Evolutionary conservation across 192 early-diverging fungal genomes (phyloP).

Genomic region (Phlyctochytrium bullatum): DNA sequence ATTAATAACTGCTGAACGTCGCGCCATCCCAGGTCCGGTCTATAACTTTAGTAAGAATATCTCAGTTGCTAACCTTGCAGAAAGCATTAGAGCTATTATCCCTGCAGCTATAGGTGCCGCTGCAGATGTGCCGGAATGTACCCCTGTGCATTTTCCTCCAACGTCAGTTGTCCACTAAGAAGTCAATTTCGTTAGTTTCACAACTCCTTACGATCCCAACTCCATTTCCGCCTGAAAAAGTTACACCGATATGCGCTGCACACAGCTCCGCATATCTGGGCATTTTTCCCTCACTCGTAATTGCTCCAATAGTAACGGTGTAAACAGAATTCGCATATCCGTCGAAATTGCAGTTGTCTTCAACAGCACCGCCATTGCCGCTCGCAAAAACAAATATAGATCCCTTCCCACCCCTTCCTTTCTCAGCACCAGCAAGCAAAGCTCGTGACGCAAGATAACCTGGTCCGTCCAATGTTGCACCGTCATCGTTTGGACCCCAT

Average conservation of each 20-base stretch:
- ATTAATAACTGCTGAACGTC: slow-evolving; percentile 88
- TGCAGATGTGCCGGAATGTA: slow-evolving; percentile 91
- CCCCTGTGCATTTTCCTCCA: slow-evolving; percentile 65
- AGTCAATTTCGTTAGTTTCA: not conserved
- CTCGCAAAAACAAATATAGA: slow-evolving; percentile 92
- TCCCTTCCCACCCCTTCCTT: slow-evolving; percentile 79
- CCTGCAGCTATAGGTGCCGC: slow-evolving; percentile 92
- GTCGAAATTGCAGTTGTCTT: slow-evolving; percentile 97
- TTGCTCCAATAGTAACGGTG: slow-evolving; percentile 88
- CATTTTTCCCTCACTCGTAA: slow-evolving; percentile 68
- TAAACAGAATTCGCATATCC: slow-evolving; percentile 92
- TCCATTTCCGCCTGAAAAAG: slow-evolving; percentile 75
- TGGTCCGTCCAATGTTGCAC: slow-evolving; percentile 79
- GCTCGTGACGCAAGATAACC: slow-evolving; percentile 70
- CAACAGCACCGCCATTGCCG: slow-evolving; percentile 80
- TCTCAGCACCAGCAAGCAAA: slow-evolving; percentile 77
- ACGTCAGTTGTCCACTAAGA: slow-evolving; percentile 81
- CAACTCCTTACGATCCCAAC: slow-evolving; percentile 66
- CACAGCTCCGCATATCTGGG: slow-evolving; percentile 86
- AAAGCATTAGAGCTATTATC: slow-evolving; percentile 85
- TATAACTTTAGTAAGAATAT: slow-evolving; percentile 15
- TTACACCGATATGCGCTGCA: slow-evolving; percentile 81
- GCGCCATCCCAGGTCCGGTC: slow-evolving; percentile 91
- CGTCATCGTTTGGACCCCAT: slow-evolving; percentile 94
- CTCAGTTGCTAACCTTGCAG: slow-evolving; percentile 35